These are phyloP conservation scores for Fusarium sulawesiense DNA, from an alignment of 2,329 filamentous ascomycete species.

Conservation along the genomic window DNA sequence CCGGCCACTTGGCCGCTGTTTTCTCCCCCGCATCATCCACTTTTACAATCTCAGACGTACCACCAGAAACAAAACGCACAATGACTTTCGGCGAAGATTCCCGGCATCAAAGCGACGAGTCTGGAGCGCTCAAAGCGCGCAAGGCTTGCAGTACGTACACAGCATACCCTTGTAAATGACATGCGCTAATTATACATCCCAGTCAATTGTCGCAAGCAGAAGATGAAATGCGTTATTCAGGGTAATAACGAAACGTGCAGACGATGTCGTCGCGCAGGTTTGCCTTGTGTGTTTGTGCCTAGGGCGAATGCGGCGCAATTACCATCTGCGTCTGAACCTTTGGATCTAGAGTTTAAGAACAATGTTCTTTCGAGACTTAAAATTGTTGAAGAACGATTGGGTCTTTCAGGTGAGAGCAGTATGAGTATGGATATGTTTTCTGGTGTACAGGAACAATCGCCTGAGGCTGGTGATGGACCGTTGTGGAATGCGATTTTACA, in stretches of 20 bases:
- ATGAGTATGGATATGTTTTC: background rate
- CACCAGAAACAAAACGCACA: background rate
- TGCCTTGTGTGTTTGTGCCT: conserved; percentile 17
- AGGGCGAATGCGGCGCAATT: conserved; percentile 21
- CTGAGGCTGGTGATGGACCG: background rate
- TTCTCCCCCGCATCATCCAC: conserved; percentile 15
- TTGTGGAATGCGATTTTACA: conserved; percentile 9
- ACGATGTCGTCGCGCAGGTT: conserved; percentile 17
- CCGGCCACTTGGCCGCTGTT: conserved; percentile 22
- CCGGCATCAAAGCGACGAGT: conserved; percentile 13
- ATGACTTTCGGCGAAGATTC: conserved; percentile 22
- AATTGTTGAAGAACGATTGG: background rate
- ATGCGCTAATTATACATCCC: conserved; percentile 3
- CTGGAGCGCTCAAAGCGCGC: conserved; percentile 16
- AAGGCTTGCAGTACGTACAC: conserved; percentile 19
- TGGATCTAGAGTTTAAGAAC: conserved; percentile 20
- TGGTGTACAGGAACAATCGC: background rate
- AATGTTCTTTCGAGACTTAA: conserved; percentile 4
- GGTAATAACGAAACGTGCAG: conserved; percentile 18
- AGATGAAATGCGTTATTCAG: conserved; percentile 28
- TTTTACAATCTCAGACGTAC: background rate
- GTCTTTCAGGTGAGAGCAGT: background rate
- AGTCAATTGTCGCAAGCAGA: conserved; percentile 26
- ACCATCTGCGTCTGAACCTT: background rate
- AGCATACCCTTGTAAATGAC: background rate